Evolutionary conservation across 2,329 filamentous ascomycete genomes (phyloP).

Genomic region (Tolypocladium tundrense): DNA sequence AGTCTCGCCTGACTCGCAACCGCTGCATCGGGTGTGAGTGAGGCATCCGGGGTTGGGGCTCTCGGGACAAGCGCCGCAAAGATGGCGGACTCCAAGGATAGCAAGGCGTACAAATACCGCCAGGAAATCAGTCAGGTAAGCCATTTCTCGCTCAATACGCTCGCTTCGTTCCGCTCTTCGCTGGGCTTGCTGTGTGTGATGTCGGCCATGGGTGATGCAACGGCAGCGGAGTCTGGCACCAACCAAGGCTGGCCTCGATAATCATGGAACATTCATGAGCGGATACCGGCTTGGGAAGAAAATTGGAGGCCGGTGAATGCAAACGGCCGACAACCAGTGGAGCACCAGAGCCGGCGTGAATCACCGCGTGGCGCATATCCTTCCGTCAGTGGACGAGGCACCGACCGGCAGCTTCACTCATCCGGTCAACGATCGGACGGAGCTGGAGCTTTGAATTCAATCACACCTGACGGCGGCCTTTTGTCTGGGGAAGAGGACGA

Average conservation of each 20-base stretch:
- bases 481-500: no score
- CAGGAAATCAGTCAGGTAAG: conserved; percentile 94
- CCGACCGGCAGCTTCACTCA: background rate
- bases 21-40: background rate
- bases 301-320: background rate
- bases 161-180: background rate
- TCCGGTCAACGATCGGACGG: background rate
- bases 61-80: conserved; percentile 3
- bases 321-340: no score
- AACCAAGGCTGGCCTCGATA: background rate
- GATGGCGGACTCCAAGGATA: conserved; percentile 52
- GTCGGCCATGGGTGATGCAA: background rate
- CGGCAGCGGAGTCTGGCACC: background rate
- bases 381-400: background rate
- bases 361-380: background rate
- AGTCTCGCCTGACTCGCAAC: background rate
- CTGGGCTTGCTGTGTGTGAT: background rate
- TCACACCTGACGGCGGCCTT: no score
- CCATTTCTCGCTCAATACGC: no score
- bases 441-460: no score
- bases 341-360: background rate
- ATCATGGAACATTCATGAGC: background rate
- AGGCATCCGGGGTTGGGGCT: background rate
- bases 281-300: background rate
- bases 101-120: conserved; percentile 71